phyloP scores from a whole-genome alignment of 164 flowering plant genomes.

The Stephania cephalantha region DNA sequence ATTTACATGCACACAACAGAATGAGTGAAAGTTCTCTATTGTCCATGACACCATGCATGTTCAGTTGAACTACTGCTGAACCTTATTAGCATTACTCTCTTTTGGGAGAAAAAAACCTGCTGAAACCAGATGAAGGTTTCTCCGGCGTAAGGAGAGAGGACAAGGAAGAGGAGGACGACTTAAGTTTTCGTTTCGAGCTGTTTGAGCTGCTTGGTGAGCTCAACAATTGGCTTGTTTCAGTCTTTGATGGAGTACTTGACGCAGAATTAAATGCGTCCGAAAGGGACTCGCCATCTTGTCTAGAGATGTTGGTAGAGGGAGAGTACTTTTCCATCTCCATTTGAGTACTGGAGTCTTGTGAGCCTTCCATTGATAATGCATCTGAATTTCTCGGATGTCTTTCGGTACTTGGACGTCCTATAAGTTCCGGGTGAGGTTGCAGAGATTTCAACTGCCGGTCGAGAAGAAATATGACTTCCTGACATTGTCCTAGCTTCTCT shows the following conservation, averaged over 20 bases:
- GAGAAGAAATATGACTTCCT: slow-evolving; percentile 86
- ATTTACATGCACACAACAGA: not conserved
- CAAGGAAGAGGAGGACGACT: slow-evolving; percentile 42
- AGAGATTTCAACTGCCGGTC: slow-evolving; percentile 73
- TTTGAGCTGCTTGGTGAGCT: slow-evolving; percentile 52
- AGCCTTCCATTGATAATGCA: slow-evolving; percentile 7
- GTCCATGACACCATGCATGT: not conserved
- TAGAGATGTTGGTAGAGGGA: slow-evolving; percentile 19
- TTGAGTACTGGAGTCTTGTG: slow-evolving; percentile 32
- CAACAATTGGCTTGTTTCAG: too few species aligned
- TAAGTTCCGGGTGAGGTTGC: slow-evolving; percentile 30
- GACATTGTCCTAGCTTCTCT: slow-evolving; percentile 89
- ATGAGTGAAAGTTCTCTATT: not conserved
- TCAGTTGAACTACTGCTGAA: not conserved
- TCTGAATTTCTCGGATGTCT: slow-evolving; percentile 27
- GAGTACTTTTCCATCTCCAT: slow-evolving; percentile 30
- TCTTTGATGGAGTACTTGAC: slow-evolving; percentile 36
- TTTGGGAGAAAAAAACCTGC: slow-evolving; percentile 85
- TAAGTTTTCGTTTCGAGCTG: slow-evolving; percentile 43
- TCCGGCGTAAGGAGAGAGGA: slow-evolving; percentile 60
- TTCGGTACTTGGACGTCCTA: slow-evolving; percentile 41
- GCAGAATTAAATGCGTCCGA: slow-evolving; percentile 20
- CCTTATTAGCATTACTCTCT: not conserved
- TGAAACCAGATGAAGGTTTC: slow-evolving; percentile 66
- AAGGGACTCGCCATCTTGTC: slow-evolving; percentile 44